Percentiles rank a stretch among this genome's conserved stretches.
These are phyloP conservation scores for Jamesozyma spencerorum DNA, from an alignment of 805 yeast species.

Conservation along the genomic window DNA sequence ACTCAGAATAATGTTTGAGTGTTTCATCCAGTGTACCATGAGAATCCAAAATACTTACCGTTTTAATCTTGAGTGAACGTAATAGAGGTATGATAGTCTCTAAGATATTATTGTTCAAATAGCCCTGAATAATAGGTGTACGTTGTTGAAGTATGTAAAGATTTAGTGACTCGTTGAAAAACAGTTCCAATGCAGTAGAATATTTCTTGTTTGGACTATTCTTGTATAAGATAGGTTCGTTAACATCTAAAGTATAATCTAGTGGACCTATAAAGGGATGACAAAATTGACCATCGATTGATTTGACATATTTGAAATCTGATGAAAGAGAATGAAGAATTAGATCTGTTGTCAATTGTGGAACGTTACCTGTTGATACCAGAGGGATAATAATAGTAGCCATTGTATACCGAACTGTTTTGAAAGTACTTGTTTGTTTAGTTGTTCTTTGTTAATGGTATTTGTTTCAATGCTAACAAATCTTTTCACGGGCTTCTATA, in stretches of 20 bases:
- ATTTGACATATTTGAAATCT: conserved; percentile 41
- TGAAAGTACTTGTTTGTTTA: neutral
- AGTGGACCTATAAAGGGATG: conserved; percentile 81
- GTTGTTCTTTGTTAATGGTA: too few species aligned
- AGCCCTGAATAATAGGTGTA: conserved; percentile 72
- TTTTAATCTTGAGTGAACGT: conserved; percentile 31
- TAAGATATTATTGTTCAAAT: conserved; percentile 39
- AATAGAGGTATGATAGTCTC: conserved; percentile 47
- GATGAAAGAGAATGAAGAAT: conserved; percentile 40
- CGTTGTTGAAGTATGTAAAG: conserved; percentile 68
- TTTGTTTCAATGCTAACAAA: too few species aligned
- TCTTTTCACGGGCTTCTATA: too few species aligned
- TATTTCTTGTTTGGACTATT: conserved; percentile 20
- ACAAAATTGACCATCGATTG: conserved; percentile 50
- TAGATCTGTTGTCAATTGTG: conserved; percentile 73
- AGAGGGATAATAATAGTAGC: conserved; percentile 48
- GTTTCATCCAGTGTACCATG: conserved; percentile 42
- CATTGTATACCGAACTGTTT: neutral
- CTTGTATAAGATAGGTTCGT: conserved; percentile 10
- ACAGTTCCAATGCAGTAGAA: conserved; percentile 61
- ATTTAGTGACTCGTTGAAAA: conserved; percentile 33
- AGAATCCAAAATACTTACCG: conserved; percentile 59
- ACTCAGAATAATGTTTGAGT: neutral
- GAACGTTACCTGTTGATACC: conserved; percentile 81
- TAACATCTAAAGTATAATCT: conserved; percentile 35